Conservation (phyloP, 1,284 basidiomycete species). For the Puccinia polysora region DNA sequence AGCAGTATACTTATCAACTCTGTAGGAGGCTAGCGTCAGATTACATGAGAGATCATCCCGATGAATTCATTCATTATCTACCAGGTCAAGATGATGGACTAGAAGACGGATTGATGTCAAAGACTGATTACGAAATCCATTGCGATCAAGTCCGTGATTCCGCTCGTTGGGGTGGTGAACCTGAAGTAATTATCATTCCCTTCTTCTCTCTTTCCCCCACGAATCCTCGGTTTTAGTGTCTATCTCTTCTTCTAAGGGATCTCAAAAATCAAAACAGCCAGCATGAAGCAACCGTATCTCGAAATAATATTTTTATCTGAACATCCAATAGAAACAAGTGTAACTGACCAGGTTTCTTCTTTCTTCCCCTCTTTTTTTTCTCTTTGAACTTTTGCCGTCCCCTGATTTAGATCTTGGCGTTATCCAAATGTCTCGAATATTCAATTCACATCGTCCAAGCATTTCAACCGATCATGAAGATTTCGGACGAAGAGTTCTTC, state of each 20-base stretch:
- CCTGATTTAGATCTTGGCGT: conserved; percentile 65
- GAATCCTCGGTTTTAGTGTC: no score
- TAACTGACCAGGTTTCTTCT: no score
- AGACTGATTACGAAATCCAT: conserved; percentile 67
- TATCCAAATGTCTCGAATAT: conserved; percentile 74
- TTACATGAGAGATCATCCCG: conserved; percentile 76
- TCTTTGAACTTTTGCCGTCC: neutral
- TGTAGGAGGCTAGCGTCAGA: conserved; percentile 68
- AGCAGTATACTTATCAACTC: conserved; percentile 51
- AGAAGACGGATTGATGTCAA: conserved; percentile 67
- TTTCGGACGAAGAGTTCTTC: conserved; percentile 66
- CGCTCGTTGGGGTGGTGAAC: conserved; percentile 92
- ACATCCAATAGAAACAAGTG: no score
- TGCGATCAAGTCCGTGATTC: conserved; percentile 75
- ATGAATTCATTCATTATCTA: conserved; percentile 92
- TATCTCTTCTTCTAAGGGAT: no score
- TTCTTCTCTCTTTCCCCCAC: conserved; percentile 13
- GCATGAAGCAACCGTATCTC: no score
- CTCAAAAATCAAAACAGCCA: no score
- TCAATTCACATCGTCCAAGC: conserved; percentile 90
- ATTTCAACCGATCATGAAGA: conserved; percentile 66
- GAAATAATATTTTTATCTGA: no score
- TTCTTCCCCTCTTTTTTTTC: neutral
- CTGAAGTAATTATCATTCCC: conserved; percentile 61
- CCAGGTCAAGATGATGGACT: conserved; percentile 73